phyloP scores from a whole-genome alignment of 371 early-diverging fungal species.

The Parasitella parasitica region DNA sequence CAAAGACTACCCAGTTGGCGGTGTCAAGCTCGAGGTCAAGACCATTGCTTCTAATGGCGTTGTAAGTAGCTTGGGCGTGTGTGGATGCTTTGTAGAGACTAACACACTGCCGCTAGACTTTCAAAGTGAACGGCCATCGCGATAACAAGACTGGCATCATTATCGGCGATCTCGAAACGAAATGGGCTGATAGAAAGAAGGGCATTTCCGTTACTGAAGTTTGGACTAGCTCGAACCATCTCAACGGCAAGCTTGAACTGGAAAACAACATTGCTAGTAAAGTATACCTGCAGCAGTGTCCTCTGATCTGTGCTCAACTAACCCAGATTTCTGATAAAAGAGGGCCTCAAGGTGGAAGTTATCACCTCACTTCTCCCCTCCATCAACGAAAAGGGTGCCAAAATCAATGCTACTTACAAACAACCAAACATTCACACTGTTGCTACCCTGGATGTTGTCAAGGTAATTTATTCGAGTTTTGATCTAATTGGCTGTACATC shows the following conservation, averaged over 20 bases:
- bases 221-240: constrained; percentile 91
- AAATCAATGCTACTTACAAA: constrained; percentile 48
- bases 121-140: constrained; percentile 92
- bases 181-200: constrained; percentile 88
- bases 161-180: constrained; percentile 93
- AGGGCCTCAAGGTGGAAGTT: constrained; percentile 52
- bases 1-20: constrained; percentile 95
- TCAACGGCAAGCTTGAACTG: constrained; percentile 90
- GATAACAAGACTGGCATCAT: constrained; percentile 94
- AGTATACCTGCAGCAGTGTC: not conserved
- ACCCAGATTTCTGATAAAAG: constrained; percentile 8
- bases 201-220: constrained; percentile 92
- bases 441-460: constrained; percentile 49
- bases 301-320: not conserved
- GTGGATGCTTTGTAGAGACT: too few relatives aligned
- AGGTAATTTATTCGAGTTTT: constrained; percentile 22
- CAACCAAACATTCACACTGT: constrained; percentile 51
- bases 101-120: constrained; percentile 61
- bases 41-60: constrained; percentile 92
- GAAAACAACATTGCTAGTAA: constrained; percentile 88
- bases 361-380: constrained; percentile 48
- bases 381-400: constrained; percentile 48
- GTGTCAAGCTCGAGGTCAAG: constrained; percentile 95
- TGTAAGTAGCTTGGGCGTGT: constrained; percentile 53
- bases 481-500: not conserved